phyloP scores from a whole-genome alignment of 2,329 filamentous ascomycete species.

The Hymenoscyphus linearis region DNA sequence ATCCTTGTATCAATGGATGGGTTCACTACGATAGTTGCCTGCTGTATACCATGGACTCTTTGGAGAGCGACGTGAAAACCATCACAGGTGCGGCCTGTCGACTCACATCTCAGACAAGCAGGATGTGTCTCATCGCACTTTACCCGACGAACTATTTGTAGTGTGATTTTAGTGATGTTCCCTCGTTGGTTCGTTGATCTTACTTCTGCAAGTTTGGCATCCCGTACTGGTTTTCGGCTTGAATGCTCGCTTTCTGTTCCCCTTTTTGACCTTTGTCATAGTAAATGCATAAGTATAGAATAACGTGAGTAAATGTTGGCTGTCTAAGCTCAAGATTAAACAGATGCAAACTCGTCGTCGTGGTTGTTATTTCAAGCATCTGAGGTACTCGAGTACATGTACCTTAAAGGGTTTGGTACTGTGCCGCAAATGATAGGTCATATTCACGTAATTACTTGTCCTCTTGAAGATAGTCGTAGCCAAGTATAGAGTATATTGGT shows the following conservation, averaged over 20 bases:
- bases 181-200: background rate
- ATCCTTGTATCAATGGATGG: constrained; percentile 8
- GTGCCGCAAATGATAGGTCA: background rate
- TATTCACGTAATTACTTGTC: too few relatives aligned
- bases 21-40: constrained; percentile 13
- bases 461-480: too few relatives aligned
- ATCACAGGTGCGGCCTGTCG: constrained; percentile 32
- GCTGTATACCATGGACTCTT: constrained; percentile 9
- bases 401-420: background rate
- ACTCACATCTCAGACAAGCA: constrained; percentile 9
- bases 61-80: constrained; percentile 32
- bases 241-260: constrained; percentile 10
- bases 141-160: constrained; percentile 13
- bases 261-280: constrained; percentile 12
- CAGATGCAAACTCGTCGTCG: background rate
- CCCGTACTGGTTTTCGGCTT: constrained; percentile 7
- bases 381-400: too few relatives aligned
- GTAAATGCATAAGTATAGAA: background rate
- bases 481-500: too few relatives aligned
- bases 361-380: background rate
- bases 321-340: background rate
- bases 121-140: constrained; percentile 12
- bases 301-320: background rate
- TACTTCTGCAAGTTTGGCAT: constrained; percentile 9
- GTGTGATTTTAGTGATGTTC: background rate